Base-by-base conservation (phyloP, 108 stramenopile genomes). In the Skeletonema tropicum region DNA sequence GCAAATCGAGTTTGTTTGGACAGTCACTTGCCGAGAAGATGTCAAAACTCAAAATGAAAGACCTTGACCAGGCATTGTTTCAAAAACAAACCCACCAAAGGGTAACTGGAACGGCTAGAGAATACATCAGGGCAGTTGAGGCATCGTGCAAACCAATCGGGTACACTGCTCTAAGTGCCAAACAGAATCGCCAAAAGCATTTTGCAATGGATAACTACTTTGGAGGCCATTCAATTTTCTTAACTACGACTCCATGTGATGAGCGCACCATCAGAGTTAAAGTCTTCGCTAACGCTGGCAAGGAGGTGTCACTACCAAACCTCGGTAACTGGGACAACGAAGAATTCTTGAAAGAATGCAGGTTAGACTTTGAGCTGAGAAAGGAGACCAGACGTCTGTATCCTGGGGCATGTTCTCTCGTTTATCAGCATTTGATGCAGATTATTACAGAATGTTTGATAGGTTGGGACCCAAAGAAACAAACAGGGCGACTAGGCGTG, bases 1-100 rank as follows among this genome's bases (percentile, higher is more conserved):
- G 66, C 48, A 67, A 45, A 45, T 30, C 42, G 9, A 48, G 14
- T 41, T 19, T 17, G 32, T 64, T 64, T 41, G 64, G 64, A 5
- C n/a, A 39, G 14, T n/a, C 64, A n/a, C 35, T 64, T 7, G 39
- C 23, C 2, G 64, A 49, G 48, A 49, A 49, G 19, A n/a, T 49
- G 4, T 49, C 48, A 49, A 49, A 19, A 21, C 48, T 49, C 48
- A 49, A 49, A 49, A 49, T 19, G 48, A 17, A 49, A 6, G 48
- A 49, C n/a, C 19, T 49, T 6, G 48, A 49, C 3, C 17, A 49
- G 19, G 48, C 19, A 49, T 15, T 49, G 48, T 21, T 49, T 6
- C 48, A 49, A 49, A 19, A 49, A 4, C 3, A 48, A 19, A 48
- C 48, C 3, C n/a, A 48, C 15, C 48, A 48, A 48, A 48, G 17